These are phyloP conservation scores for Penicillium sp. DNA, from an alignment of 2,329 filamentous ascomycete species.

Conservation along the genomic window DNA sequence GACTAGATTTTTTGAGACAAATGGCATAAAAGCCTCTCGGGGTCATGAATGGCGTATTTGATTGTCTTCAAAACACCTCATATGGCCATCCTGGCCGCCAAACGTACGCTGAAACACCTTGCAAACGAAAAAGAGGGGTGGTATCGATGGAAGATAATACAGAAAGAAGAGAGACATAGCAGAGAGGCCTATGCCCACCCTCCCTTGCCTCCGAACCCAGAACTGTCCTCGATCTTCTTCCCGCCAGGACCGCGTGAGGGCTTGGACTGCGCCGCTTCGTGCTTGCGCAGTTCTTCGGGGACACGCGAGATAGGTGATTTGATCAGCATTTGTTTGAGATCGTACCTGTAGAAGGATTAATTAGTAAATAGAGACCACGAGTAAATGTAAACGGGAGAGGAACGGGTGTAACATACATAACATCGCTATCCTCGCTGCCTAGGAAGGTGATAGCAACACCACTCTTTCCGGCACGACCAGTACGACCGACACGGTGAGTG, in stretches of 20 bases:
- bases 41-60: background rate
- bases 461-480: conserved; percentile 93
- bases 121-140: background rate
- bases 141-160: conserved; percentile 13
- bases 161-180: background rate
- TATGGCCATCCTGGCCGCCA: background rate
- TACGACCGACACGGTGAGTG: conserved; percentile 94
- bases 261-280: conserved; percentile 88
- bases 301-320: conserved; percentile 88
- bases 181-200: conserved; percentile 29
- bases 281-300: conserved; percentile 84
- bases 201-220: conserved; percentile 39
- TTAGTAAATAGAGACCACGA: conserved; percentile 18
- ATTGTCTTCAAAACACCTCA: background rate
- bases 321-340: conserved; percentile 90
- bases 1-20: background rate
- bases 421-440: conserved; percentile 83
- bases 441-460: conserved; percentile 96
- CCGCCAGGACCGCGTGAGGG: conserved; percentile 50
- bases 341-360: conserved; percentile 54
- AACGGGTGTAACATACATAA: conserved; percentile 58
- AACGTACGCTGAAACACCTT: background rate
- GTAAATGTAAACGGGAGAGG: conserved; percentile 3
- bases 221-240: conserved; percentile 51
- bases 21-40: background rate